These are phyloP conservation scores for Hanseniaspora singularis DNA, from an alignment of 805 yeast species.

Conservation along the genomic window DNA sequence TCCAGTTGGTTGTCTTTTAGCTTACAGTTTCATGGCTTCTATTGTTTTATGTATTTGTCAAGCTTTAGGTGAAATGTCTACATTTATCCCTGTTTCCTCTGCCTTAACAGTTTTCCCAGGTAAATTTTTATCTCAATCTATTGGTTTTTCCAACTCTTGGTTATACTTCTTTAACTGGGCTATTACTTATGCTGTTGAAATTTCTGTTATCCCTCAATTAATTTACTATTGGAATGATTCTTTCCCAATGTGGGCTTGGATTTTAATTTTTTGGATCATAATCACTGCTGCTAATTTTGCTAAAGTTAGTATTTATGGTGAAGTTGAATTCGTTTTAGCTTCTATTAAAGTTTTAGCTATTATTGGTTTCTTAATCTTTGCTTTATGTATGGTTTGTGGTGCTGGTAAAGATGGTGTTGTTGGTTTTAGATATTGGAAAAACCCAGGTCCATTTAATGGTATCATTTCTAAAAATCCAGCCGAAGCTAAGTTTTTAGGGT, in stretches of 20 bases:
- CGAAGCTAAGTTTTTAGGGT: conserved; percentile 54
- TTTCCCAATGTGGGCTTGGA: conserved; percentile 66
- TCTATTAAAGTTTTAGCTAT: conserved; percentile 55
- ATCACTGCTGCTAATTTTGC: conserved; percentile 44
- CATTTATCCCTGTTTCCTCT: conserved; percentile 54
- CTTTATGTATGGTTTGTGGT: conserved; percentile 63
- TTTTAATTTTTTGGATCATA: conserved; percentile 49
- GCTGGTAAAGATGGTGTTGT: conserved; percentile 58
- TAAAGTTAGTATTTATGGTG: conserved; percentile 64
- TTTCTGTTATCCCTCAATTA: conserved; percentile 60
- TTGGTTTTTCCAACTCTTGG: conserved; percentile 64
- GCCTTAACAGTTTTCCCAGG: conserved; percentile 62
- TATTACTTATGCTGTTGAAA: conserved; percentile 61
- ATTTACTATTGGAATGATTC: conserved; percentile 52
- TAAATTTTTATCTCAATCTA: conserved; percentile 54
- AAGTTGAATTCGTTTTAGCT: conserved; percentile 65
- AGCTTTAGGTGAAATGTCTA: conserved; percentile 71
- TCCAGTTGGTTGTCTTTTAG: conserved; percentile 54
- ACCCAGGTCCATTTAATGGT: conserved; percentile 71
- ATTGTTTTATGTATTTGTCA: conserved; percentile 57
- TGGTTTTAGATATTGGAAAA: conserved; percentile 71
- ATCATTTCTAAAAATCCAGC: conserved; percentile 36
- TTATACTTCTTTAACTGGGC: conserved; percentile 72
- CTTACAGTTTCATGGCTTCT: conserved; percentile 55
- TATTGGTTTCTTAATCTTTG: conserved; percentile 56